Percentiles rank a stretch among this genome's conserved stretches.
phyloP scores from a whole-genome alignment of 169 alveolate genomes.

The Plasmodium ovale region DNA sequence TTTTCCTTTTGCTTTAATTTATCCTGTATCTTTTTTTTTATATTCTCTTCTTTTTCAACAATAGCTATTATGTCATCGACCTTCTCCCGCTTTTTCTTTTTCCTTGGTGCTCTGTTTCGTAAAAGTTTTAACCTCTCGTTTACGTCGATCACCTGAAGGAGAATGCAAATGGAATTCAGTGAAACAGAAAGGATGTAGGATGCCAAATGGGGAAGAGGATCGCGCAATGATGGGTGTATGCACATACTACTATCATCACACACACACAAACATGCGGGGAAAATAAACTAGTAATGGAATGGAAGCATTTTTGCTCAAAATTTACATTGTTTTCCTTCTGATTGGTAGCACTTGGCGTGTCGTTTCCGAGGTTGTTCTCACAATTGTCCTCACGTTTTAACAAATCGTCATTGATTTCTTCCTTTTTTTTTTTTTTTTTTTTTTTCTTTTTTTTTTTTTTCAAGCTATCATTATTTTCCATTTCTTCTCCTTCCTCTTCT shows the following conservation, averaged over 20 bases:
- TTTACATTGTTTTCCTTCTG: background rate
- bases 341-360: background rate
- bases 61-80: conserved; percentile 58
- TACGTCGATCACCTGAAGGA: conserved; percentile 14
- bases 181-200: too few relatives aligned
- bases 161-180: background rate
- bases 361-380: background rate
- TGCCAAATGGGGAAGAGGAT: too few relatives aligned
- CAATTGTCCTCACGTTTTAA: background rate
- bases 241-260: too few relatives aligned
- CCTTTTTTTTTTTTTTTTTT: conserved; percentile 7
- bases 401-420: conserved; percentile 14
- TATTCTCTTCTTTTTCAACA: conserved; percentile 46
- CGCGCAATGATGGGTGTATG: background rate
- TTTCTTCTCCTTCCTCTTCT: conserved; percentile 3
- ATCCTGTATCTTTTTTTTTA: conserved; percentile 41
- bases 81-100: conserved; percentile 43
- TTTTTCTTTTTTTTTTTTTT: conserved; percentile 59
- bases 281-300: background rate
- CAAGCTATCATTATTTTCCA: conserved; percentile 6
- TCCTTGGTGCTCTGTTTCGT: conserved; percentile 11
- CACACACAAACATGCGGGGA: background rate
- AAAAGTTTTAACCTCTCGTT: conserved; percentile 41
- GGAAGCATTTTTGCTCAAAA: background rate
- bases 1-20: conserved; percentile 38